These are phyloP conservation scores for Annulohypoxylon bovei DNA, from an alignment of 495 filamentous ascomycete genomes.

Conservation along the genomic window DNA sequence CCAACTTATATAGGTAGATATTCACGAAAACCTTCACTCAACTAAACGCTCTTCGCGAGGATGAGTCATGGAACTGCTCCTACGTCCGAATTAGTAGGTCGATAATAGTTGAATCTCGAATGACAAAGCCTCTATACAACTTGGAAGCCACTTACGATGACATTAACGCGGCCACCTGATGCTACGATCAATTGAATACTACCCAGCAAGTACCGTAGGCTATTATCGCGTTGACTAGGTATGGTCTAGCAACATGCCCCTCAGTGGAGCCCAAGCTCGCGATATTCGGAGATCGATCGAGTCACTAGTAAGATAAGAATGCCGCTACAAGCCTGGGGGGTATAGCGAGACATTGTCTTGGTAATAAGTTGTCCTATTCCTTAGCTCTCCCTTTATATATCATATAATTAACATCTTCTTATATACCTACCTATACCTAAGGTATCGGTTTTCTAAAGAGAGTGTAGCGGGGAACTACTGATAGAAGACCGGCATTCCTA, in stretches of 20 bases:
- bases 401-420: too few relatives aligned
- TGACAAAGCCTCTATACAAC: background rate
- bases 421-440: too few relatives aligned
- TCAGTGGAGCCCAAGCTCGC: constrained; percentile 10
- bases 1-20: background rate
- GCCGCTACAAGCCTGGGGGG: background rate
- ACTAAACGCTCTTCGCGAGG: background rate
- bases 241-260: background rate
- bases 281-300: background rate
- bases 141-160: background rate
- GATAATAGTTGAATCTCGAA: background rate
- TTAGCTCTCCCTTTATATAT: too few relatives aligned
- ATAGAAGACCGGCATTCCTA: too few relatives aligned
- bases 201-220: too few relatives aligned
- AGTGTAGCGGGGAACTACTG: too few relatives aligned
- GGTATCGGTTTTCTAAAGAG: too few relatives aligned
- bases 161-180: background rate
- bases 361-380: background rate
- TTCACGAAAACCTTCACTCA: background rate
- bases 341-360: background rate
- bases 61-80: background rate
- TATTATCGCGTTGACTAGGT: background rate
- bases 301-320: too few relatives aligned
- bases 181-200: background rate
- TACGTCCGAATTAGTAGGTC: background rate